Percentiles rank a stretch among this genome's conserved stretches.
These are phyloP conservation scores for Ambrosia trifida DNA, from an alignment of 129 eudicot genomes.

Conservation along the genomic window DNA sequence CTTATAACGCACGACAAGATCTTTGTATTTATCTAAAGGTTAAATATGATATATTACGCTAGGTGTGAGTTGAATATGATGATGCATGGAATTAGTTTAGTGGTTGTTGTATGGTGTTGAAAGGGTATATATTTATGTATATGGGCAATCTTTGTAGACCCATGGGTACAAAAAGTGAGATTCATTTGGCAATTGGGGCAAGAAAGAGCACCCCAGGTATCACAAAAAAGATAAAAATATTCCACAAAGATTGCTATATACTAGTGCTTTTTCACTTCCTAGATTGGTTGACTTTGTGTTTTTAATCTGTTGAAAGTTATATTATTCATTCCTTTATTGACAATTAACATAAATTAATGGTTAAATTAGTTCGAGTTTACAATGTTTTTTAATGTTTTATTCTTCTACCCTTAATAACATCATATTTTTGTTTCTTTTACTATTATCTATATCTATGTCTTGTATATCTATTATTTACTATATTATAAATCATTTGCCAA, in stretches of 20 bases:
- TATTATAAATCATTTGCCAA: no score
- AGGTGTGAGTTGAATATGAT: background rate
- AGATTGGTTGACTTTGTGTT: slow-evolving; percentile 21
- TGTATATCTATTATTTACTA: no score
- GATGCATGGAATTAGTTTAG: background rate
- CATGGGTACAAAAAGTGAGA: slow-evolving; percentile 26
- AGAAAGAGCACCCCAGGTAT: slow-evolving; percentile 5
- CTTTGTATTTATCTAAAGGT: background rate
- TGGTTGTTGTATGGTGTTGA: slow-evolving; percentile 13
- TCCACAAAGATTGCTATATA: slow-evolving; percentile 20
- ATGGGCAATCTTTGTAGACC: slow-evolving; percentile 20
- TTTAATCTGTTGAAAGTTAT: background rate
- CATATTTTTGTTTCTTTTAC: no score
- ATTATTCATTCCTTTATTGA: background rate
- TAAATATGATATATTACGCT: background rate
- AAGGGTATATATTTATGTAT: background rate
- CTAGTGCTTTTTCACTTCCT: slow-evolving; percentile 23
- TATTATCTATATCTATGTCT: no score
- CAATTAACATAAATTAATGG: no score
- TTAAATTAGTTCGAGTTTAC: no score
- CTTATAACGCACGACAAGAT: background rate
- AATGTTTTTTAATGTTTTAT: no score
- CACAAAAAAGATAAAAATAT: background rate
- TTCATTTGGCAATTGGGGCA: slow-evolving; percentile 30
- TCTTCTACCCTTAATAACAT: no score